These are phyloP conservation scores for Solanum sejunctum DNA, from an alignment of 257 asterid genomes.

Conservation along the genomic window DNA sequence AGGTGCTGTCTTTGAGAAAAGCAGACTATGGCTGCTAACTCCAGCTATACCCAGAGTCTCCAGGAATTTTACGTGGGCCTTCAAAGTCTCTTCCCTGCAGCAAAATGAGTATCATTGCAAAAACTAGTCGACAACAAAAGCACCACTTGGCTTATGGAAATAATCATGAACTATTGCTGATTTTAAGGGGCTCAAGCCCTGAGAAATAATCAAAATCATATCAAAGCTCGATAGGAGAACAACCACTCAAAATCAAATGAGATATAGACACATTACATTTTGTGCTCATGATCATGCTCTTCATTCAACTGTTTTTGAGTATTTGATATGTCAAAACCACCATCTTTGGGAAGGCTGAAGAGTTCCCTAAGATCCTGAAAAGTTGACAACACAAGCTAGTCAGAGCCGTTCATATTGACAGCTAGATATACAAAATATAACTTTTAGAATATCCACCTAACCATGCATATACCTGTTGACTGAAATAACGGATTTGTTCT, in stretches of 20 bases:
- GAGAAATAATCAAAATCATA: not conserved
- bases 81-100: constrained; percentile 64
- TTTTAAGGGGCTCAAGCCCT: not conserved
- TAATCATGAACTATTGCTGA: not conserved
- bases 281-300: constrained; percentile 78
- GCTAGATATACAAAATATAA: not conserved
- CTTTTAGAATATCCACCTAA: not conserved
- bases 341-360: constrained; percentile 64
- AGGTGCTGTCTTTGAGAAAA: constrained; percentile 81
- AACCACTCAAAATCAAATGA: not conserved
- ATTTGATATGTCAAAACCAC: constrained; percentile 81
- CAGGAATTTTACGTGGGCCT: constrained; percentile 57
- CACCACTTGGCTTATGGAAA: not conserved
- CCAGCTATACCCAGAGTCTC: constrained; percentile 85
- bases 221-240: not conserved
- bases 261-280: constrained; percentile 28
- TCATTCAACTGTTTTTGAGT: constrained; percentile 84
- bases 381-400: not conserved
- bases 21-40: constrained; percentile 85
- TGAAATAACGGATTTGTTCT: constrained; percentile 86
- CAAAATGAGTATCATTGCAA: not conserved
- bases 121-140: not conserved
- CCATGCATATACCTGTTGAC: constrained; percentile 51
- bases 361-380: constrained; percentile 81
- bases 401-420: not conserved